Conservation (phyloP, 352 stramenopile genomes). For the Pythium pyrilobum region DNA sequence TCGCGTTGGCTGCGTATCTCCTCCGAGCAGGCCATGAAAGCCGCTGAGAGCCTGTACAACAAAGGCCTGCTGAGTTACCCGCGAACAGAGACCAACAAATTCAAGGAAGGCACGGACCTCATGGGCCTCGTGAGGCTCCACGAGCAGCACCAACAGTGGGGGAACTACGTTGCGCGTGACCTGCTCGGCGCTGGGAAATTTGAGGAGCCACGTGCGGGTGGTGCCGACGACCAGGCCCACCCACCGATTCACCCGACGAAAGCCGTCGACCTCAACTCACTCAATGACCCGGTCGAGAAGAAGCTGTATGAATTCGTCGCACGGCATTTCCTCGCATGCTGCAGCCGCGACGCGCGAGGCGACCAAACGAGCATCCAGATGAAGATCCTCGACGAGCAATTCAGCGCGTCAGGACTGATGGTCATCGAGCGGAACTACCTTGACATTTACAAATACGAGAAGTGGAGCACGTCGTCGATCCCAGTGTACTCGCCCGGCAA, state of each 20-base stretch:
- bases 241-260: slow-evolving; percentile 99
- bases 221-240: slow-evolving; percentile 96
- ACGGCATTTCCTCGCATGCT: slow-evolving; percentile 98
- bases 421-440: slow-evolving; percentile 92
- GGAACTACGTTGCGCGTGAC: slow-evolving; percentile 61
- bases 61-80: slow-evolving; percentile 98
- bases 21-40: slow-evolving; percentile 96
- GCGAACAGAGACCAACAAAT: slow-evolving; percentile 99
- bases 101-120: slow-evolving; percentile 93
- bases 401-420: slow-evolving; percentile 87
- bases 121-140: slow-evolving; percentile 71
- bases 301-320: slow-evolving; percentile 97
- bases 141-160: slow-evolving; percentile 64
- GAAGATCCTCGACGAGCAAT: slow-evolving; percentile 82
- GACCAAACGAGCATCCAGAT: slow-evolving; percentile 88
- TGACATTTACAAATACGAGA: slow-evolving; percentile 94
- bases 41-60: slow-evolving; percentile 96
- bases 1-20: slow-evolving; percentile 95
- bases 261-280: slow-evolving; percentile 65
- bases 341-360: slow-evolving; percentile 92
- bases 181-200: slow-evolving; percentile 64
- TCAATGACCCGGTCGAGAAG: slow-evolving; percentile 83
- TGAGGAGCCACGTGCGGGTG: slow-evolving; percentile 83
- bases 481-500: slow-evolving; percentile 80
- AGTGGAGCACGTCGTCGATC: slow-evolving; percentile 85